Evolutionary conservation across 768 basidiomycete species (phyloP).

Genomic region (Panus rudis): DNA sequence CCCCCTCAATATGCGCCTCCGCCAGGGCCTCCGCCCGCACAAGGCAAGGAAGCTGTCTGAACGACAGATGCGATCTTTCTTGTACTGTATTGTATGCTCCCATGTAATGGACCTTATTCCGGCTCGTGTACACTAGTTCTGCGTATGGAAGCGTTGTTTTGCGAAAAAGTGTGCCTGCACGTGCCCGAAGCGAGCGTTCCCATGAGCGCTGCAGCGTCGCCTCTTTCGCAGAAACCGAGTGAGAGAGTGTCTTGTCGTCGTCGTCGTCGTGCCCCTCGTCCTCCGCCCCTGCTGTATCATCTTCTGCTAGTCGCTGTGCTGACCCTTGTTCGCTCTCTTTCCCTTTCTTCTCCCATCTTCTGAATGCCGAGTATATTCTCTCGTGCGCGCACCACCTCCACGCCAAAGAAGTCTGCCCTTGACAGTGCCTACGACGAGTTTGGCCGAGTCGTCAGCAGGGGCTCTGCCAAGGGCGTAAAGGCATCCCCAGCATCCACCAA

Average conservation of each 20-base stretch:
- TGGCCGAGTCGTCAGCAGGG: constrained; percentile 47
- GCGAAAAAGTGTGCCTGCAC: neutral
- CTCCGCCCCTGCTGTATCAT: constrained; percentile 8
- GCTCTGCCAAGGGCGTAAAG: constrained; percentile 30
- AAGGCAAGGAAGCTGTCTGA: constrained; percentile 3
- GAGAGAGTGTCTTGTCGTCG: neutral
- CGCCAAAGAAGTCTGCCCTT: constrained; percentile 27
- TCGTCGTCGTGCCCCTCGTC: constrained; percentile 1
- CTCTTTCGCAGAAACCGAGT: neutral
- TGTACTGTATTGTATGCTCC: constrained; percentile 1
- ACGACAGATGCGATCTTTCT: neutral
- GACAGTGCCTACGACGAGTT: constrained; percentile 51
- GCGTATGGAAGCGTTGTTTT: neutral
- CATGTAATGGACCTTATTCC: neutral
- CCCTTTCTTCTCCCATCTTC: constrained; percentile 26
- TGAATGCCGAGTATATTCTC: constrained; percentile 79
- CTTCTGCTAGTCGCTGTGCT: constrained; percentile 11
- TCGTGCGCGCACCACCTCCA: constrained; percentile 57
- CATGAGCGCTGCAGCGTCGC: neutral
- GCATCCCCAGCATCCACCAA: constrained; percentile 16
- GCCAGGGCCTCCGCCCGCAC: constrained; percentile 9
- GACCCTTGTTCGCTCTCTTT: constrained; percentile 11
- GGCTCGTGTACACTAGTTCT: neutral
- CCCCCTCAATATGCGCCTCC: constrained; percentile 9
- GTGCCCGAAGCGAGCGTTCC: no score